Base-by-base conservation (phyloP, 805 yeast genomes). In the Huiozyma naganishii region DNA sequence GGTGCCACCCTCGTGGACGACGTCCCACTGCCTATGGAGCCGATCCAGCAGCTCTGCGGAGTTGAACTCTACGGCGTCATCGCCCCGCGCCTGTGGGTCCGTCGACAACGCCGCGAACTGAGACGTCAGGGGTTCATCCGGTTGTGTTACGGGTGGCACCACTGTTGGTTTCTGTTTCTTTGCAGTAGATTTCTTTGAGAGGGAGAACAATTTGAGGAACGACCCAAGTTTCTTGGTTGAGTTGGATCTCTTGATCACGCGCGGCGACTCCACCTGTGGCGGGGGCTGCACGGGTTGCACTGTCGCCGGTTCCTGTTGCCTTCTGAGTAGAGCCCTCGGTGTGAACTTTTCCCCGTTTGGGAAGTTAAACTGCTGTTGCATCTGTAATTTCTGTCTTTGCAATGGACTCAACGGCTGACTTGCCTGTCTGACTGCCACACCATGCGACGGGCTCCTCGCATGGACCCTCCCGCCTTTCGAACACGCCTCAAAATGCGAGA, bases 271-370 rank as follows among this genome's bases (percentile, higher is more conserved):
- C 10, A 32, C 34, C n/a, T 32, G 33, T 30, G 33, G 33, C 8
- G 33, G 33, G 8, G 33, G 33, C n/a, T n/a, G 23, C 23, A 4
- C 23, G n/a, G 34, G 34, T 32, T 10, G n/a, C 34, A 32, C 10
- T 32, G 4, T 10, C 34, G 10, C n/a, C 34, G 34, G 34, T 32
- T 17, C 23, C 23, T 32, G 34, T 32, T 32, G 4, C 27, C 11
- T 17, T 10, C 23, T 12, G 2, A 11, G 39, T 2, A 7, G 23
- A 29, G 17, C 50, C 37, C 54, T 55, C 35, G 66, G 66, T 1
- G 63, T 61, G 36, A 60, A 61, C 32, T 42, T 51, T 39, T 61
- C 66, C 28, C 66, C 66, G 45, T 61, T 61, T 0, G 65, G 64
- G 30, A 61, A 61, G 38, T 50, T 53, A 36, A 61, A 61, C n/a